These are phyloP conservation scores for Ophiostoma himal-ulmi DNA, from an alignment of 2,329 filamentous ascomycete species.

Conservation along the genomic window DNA sequence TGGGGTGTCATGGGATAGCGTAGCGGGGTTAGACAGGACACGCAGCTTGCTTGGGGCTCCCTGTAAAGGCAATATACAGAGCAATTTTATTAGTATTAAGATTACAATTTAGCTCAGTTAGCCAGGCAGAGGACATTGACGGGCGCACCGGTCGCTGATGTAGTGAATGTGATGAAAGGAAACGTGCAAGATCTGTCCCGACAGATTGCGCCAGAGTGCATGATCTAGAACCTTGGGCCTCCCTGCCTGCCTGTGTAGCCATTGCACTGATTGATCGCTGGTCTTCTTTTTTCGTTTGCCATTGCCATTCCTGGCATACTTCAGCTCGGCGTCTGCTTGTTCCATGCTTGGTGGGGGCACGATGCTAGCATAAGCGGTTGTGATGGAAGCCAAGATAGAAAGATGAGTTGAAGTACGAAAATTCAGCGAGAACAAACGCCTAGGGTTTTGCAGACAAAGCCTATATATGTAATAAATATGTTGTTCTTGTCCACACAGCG, in stretches of 20 bases:
- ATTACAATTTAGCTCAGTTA: not conserved
- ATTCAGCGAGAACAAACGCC: not conserved
- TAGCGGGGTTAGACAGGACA: slow-evolving; percentile 1
- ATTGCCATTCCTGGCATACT: slow-evolving; percentile 23
- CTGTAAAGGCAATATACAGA: not conserved
- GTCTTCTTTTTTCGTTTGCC: slow-evolving; percentile 22
- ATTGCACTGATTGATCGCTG: not conserved
- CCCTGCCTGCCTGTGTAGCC: slow-evolving; percentile 19
- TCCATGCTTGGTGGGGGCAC: not conserved
- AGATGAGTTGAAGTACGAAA: not conserved
- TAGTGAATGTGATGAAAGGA: not conserved
- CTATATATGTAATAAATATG: not conserved
- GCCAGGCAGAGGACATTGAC: not conserved
- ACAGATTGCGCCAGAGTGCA: slow-evolving; percentile 22
- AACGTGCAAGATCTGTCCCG: slow-evolving; percentile 25
- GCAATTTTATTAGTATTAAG: not conserved
- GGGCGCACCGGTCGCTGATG: not conserved
- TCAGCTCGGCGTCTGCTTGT: slow-evolving; percentile 2
- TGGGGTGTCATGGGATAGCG: not conserved
- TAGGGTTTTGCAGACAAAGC: not conserved
- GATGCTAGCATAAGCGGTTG: not conserved
- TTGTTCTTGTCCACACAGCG: not conserved
- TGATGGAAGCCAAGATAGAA: not conserved
- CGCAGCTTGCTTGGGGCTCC: not conserved
- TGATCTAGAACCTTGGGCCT: slow-evolving; percentile 25